Evolutionary conservation across 2,329 filamentous ascomycete genomes (phyloP), one percentile per base, ranked within the genome.

Genomic region (Stachybotrys echinatus): DNA sequence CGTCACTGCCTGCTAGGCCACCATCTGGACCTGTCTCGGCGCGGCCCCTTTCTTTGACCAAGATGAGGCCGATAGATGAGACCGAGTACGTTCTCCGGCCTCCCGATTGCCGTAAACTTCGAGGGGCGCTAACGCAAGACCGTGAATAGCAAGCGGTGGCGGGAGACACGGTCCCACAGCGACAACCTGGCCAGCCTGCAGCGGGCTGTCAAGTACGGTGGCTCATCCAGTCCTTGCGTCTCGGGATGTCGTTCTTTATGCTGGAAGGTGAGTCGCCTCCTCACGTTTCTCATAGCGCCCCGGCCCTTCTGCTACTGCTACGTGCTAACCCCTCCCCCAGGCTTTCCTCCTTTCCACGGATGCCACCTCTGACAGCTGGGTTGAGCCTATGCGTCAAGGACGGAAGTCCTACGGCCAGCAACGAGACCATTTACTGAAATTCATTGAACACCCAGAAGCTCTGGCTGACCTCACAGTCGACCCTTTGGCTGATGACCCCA

Each of bases 391-490:
- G 22, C 70, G 76, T 19, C 81, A 89, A 56, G 84, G 84, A 23
- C 83, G 92, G 56, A 80, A 79, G 52, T 81, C 83, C n/a, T 97
- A 96, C 67, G 71, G 76, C 19, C 83, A 86, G 20, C 73, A 89
- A 3, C 80, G 84, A 55, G 79, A 85, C 2, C 87, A 91, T 63
- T 87, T 94, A 58, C 72, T 96, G 47, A 86, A 84, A 63, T 91
- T 86, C 56, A 89, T 95, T 62, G 84, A 91, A 53, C 85, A 95
- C 56, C 91, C 91, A 0, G 87, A 95, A 64, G 84, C 90, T 60
- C 74, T 96, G 52, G 80, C 75, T 19, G 72, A 85, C 50, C 83
- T 88, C 20, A 79, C 81, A 5, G 73, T 85, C 23, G 94, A 99
- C 66, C 94, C 94, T 20, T 74, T 99, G 58, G 88, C 89, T 54